These are phyloP conservation scores for Physcomitrellopsis africana DNA, from an alignment of 225 moss, liverwort and hornwort genomes.

Conservation along the genomic window DNA sequence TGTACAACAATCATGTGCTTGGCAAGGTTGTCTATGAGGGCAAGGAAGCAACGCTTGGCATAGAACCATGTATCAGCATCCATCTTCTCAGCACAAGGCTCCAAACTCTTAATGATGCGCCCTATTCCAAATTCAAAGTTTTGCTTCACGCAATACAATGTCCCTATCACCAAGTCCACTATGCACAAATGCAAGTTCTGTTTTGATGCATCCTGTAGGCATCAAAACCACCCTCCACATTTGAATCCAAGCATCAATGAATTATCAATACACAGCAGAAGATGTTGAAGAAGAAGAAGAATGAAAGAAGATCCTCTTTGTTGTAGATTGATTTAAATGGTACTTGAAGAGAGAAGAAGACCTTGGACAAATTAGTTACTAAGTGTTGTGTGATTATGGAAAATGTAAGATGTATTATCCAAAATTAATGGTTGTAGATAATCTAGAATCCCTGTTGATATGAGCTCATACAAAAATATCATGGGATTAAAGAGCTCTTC, in stretches of 20 bases:
- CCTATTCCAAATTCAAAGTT: constrained; percentile 94
- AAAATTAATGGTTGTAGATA: too few species aligned
- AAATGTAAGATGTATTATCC: too few species aligned
- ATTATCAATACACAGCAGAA: neutral
- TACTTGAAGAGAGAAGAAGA: too few species aligned
- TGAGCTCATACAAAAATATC: too few species aligned
- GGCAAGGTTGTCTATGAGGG: constrained; percentile 70
- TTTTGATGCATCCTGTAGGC: constrained; percentile 58
- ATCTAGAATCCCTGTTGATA: too few species aligned
- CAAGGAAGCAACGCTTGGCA: constrained; percentile 78
- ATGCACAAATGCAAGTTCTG: constrained; percentile 75
- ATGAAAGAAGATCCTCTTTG: too few species aligned
- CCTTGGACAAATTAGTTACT: too few species aligned
- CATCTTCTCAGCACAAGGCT: constrained; percentile 74
- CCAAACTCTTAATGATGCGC: constrained; percentile 80
- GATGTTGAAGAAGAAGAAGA: too few species aligned
- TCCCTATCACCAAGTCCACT: constrained; percentile 88
- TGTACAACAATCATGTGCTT: constrained; percentile 89
- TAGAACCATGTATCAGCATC: constrained; percentile 93
- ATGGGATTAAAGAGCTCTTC: too few species aligned
- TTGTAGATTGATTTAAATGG: too few species aligned
- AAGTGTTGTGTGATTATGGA: too few species aligned
- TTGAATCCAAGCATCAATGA: neutral
- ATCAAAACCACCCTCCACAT: neutral
- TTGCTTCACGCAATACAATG: constrained; percentile 84